These are phyloP conservation scores for Taphrina pruni DNA, from an alignment of 1,139 yeast species.

Conservation along the genomic window DNA sequence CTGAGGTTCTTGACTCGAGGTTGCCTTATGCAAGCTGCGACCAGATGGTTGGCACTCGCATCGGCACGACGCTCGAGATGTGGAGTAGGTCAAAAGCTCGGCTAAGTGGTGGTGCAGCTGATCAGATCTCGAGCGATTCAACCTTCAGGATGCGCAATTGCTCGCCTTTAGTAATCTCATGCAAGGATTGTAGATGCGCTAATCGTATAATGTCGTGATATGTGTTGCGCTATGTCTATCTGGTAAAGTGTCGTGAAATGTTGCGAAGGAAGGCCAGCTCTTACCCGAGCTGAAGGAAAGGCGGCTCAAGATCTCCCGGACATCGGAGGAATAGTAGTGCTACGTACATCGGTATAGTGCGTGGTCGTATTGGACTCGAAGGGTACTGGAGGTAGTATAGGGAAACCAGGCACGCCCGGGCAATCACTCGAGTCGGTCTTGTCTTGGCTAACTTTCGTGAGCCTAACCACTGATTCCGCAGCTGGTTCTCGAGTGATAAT, in stretches of 20 bases:
- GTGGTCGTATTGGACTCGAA: neutral
- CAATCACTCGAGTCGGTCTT: neutral
- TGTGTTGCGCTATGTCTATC: no score
- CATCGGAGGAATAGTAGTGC: constrained; percentile 4
- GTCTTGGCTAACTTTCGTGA: neutral
- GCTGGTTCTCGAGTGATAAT: constrained; percentile 1
- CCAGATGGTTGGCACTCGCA: constrained; percentile 10
- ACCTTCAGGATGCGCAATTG: no score
- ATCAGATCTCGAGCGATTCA: neutral
- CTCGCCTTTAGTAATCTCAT: no score
- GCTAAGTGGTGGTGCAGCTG: constrained; percentile 5
- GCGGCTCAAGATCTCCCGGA: neutral
- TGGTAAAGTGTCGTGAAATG: no score
- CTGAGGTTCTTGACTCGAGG: neutral
- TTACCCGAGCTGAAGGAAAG: no score
- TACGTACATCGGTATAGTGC: neutral
- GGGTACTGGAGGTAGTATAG: neutral
- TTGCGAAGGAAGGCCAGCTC: no score
- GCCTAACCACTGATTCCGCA: neutral
- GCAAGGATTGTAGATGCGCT: no score
- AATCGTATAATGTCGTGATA: no score
- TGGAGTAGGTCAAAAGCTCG: constrained; percentile 15
- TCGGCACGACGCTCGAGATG: constrained; percentile 16
- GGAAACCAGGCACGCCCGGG: neutral
- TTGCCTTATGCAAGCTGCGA: constrained; percentile 10